These are phyloP conservation scores for Sphagnum fallax DNA, from an alignment of 228 moss, liverwort and hornwort genomes.

Conservation along the genomic window DNA sequence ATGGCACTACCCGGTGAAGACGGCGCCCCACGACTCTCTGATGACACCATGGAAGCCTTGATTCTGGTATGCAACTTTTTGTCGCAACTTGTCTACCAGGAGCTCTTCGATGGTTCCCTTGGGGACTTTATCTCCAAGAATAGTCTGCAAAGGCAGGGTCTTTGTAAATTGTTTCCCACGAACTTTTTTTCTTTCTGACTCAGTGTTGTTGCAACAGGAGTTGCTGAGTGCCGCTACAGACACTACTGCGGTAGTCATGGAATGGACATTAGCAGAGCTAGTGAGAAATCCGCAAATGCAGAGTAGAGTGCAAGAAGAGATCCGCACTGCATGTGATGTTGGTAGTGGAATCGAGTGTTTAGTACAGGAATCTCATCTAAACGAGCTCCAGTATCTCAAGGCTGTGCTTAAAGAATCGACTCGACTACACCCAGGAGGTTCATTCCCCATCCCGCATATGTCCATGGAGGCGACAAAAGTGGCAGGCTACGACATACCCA, in stretches of 20 bases:
- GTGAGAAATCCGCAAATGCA: conserved; percentile 8
- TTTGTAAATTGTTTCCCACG: too few relatives aligned
- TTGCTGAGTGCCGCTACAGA: conserved; percentile 16
- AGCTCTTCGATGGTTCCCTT: too few relatives aligned
- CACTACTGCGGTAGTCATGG: conserved; percentile 4
- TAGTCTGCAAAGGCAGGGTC: too few relatives aligned
- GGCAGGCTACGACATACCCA: conserved; percentile 12
- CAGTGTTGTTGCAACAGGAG: conserved; percentile 5
- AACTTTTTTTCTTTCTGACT: too few relatives aligned
- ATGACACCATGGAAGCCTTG: conserved; percentile 2
- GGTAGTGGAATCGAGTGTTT: conserved; percentile 4
- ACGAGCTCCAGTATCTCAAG: conserved; percentile 10
- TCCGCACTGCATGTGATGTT: background rate
- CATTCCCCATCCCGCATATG: conserved; percentile 8
- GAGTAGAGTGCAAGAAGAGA: conserved; percentile 9
- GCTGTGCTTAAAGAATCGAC: conserved; percentile 7
- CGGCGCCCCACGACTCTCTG: background rate
- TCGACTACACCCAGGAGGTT: conserved; percentile 8
- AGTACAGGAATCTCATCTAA: conserved; percentile 13
- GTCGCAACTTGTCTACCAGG: too few relatives aligned
- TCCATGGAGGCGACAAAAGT: conserved; percentile 3
- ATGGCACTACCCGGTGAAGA: conserved; percentile 6
- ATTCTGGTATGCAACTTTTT: background rate
- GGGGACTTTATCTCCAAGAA: too few relatives aligned
- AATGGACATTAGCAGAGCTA: conserved; percentile 16